Evolutionary conservation across 2,329 filamentous ascomycete species (phyloP).

Genomic region (Trichophyton equinum): DNA sequence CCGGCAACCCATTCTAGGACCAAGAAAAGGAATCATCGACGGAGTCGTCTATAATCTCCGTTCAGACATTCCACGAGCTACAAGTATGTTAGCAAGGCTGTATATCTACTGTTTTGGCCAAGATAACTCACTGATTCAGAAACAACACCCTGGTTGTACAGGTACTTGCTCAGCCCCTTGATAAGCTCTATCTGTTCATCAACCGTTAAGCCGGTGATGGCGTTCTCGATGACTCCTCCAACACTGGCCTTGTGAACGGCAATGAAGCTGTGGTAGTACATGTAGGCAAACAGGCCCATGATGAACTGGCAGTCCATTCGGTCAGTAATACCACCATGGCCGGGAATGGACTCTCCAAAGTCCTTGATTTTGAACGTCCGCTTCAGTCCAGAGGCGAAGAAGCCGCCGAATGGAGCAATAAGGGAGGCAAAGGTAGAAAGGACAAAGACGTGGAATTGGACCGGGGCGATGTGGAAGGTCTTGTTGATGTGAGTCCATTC

Average conservation of each 20-base stretch:
- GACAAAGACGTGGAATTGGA: constrained; percentile 84
- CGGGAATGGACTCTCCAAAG: constrained; percentile 95
- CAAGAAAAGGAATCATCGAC: constrained; percentile 10
- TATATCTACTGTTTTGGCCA: background rate
- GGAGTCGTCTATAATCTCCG: constrained; percentile 23
- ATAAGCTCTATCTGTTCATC: constrained; percentile 82
- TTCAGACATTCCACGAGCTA: constrained; percentile 29
- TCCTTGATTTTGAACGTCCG: constrained; percentile 99
- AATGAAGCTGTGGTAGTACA: constrained; percentile 98
- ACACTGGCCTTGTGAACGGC: constrained; percentile 75
- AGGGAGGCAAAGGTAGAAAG: constrained; percentile 90
- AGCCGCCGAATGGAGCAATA: constrained; percentile 93
- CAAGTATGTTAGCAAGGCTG: constrained; percentile 13
- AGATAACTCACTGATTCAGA: constrained; percentile 38
- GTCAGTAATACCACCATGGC: constrained; percentile 95
- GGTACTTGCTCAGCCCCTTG: constrained; percentile 48
- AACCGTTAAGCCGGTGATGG: constrained; percentile 72
- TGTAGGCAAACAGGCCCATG: constrained; percentile 97
- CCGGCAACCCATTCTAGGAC: background rate
- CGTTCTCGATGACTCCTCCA: constrained; percentile 77
- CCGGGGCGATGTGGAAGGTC: constrained; percentile 66
- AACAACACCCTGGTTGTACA: constrained; percentile 51
- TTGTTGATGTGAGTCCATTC: constrained; percentile 58
- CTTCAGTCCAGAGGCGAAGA: constrained; percentile 96
- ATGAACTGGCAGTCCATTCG: constrained; percentile 99